Base-by-base conservation (phyloP, 257 asterid species). In the Leptodermis oblonga region DNA sequence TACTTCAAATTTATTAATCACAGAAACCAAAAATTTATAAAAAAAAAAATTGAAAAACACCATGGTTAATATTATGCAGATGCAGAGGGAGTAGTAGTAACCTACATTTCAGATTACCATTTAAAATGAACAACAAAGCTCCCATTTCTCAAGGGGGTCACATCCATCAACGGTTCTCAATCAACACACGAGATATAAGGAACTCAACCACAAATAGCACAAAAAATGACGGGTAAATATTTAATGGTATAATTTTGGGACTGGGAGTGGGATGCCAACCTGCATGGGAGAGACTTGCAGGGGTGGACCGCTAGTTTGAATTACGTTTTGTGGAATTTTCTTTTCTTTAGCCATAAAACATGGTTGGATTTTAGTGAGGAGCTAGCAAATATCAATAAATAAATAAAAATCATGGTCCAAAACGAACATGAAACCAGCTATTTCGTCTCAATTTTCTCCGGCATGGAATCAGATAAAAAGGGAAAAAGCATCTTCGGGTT, bases 391-490 rank as follows among this genome's bases (percentile, higher is more conserved):
- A n/a, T 28, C n/a, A n/a, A 59, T 49, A 62, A 68, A n/a, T 0
- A 7, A 51, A 0, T 6, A 42, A 70, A n/a, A 68, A 59, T 68
- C 53, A 31, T 66, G 72, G 66, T 25, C 54, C 75, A 64, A 68
- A 73, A 65, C 58, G 26, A 58, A 73, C 68, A 73, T 59, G 70
- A 76, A 70, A 70, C 66, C 23, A 51, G 80, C 73, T 51, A 62
- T 28, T 51, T 33, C 68, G 53, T 43, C 73, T 67, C 67, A 49
- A 37, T 55, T 71, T 67, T 63, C 67, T 70, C 78, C 80, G 79
- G 79, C 81, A 77, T 53, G 30, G 63, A 75, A 52, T 70, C 83
- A 61, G 81, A 78, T 68, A 70, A 72, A 56, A 61, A 37, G 83
- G 85, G 31, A 67, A 80, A 79, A 76, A 69, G 74, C 61, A 72